phyloP scores from a whole-genome alignment of 371 early-diverging fungal species.

The Rhizopus arrhizus region DNA sequence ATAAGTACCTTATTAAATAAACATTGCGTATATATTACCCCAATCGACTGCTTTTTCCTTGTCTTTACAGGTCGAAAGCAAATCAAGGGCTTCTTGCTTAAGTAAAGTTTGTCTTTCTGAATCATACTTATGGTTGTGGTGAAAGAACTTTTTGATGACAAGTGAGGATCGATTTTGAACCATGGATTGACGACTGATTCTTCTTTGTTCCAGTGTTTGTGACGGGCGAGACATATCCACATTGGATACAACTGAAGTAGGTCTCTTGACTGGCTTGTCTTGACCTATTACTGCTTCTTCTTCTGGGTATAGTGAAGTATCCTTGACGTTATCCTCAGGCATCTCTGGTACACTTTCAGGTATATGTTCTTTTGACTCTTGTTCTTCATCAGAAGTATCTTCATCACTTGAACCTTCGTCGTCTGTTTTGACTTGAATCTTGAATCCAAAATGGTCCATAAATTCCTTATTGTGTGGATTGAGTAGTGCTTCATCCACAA shows the following conservation, averaged over 20 bases:
- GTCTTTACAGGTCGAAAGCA: conserved; percentile 19
- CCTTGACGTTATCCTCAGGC: conserved; percentile 10
- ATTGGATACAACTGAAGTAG: conserved; percentile 14
- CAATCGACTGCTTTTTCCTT: conserved; percentile 24
- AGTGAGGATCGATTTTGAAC: not conserved
- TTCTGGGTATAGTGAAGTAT: conserved; percentile 6
- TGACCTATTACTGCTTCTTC: conserved; percentile 3
- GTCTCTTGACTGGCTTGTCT: conserved; percentile 20
- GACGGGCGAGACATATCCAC: conserved; percentile 25
- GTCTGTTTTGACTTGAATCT: conserved; percentile 47
- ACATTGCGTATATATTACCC: conserved; percentile 15
- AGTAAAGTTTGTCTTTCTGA: conserved; percentile 36
- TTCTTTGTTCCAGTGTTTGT: conserved; percentile 29
- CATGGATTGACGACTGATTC: conserved; percentile 21
- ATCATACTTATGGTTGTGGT: conserved; percentile 57
- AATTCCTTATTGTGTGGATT: conserved; percentile 43
- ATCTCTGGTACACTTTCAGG: not conserved
- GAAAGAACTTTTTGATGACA: conserved; percentile 25
- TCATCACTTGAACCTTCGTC: conserved; percentile 34
- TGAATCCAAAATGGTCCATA: conserved; percentile 49
- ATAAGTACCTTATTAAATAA: too few species aligned
- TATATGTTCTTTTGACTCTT: conserved; percentile 5
- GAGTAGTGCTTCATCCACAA: conserved; percentile 44
- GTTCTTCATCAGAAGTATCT: not conserved
- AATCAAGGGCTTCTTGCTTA: conserved; percentile 34